Conservation (phyloP, 140 eudicot species). For the Anethum foeniculum region DNA sequence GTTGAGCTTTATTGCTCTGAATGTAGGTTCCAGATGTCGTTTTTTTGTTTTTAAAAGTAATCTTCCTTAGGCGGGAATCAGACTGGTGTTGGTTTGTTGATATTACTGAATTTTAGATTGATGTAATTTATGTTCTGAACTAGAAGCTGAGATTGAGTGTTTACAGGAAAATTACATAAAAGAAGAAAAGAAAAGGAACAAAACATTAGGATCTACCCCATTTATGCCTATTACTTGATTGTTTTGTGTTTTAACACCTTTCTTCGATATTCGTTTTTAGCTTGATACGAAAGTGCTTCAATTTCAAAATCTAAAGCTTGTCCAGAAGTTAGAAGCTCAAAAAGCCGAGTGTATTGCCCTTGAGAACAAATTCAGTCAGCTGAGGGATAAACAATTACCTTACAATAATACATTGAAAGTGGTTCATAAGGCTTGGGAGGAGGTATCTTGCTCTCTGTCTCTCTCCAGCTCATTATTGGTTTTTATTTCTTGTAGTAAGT, state of each 20-base stretch:
- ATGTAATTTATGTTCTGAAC: background rate
- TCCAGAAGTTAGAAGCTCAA: constrained; percentile 82
- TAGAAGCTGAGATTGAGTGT: background rate
- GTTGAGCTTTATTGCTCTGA: too few relatives aligned
- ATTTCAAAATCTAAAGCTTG: constrained; percentile 80
- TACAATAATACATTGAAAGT: constrained; percentile 39
- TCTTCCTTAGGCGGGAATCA: too few relatives aligned
- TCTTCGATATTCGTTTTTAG: constrained; percentile 26
- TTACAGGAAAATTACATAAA: background rate
- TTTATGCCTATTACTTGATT: background rate
- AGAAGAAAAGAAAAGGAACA: background rate
- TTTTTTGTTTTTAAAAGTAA: too few relatives aligned
- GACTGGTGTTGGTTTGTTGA: background rate
- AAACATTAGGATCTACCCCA: background rate
- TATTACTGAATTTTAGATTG: background rate
- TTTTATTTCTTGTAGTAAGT: background rate
- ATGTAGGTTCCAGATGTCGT: too few relatives aligned
- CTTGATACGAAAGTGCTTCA: constrained; percentile 84
- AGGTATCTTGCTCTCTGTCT: constrained; percentile 35
- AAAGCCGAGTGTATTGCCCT: constrained; percentile 55
- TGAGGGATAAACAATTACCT: constrained; percentile 60
- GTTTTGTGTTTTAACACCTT: background rate
- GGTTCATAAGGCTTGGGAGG: constrained; percentile 65
- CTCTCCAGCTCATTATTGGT: background rate
- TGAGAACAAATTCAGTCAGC: constrained; percentile 46